Evolutionary conservation across 2,329 filamentous ascomycete genomes (phyloP), one percentile per base, ranked within the genome.

Genomic region (Chaetomium strumarium): DNA sequence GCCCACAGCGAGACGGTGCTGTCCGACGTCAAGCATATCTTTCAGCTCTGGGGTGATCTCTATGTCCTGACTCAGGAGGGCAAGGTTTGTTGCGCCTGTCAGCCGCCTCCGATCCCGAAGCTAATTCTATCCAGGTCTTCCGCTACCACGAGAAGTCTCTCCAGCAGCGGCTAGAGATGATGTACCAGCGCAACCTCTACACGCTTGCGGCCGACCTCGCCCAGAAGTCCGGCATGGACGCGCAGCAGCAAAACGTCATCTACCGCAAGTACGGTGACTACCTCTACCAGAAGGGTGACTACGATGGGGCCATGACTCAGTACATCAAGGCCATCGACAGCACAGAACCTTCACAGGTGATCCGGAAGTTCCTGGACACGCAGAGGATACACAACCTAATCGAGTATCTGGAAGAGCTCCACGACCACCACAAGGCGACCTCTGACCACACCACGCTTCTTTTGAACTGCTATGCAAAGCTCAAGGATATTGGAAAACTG

Each of bases 221-320:
- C 0, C 90, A 95, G 63, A 96, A 95, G 68, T 84, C 86, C 10
- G 88, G 90, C 1, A 78, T 96, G 63, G 88, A 91, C 67, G 71
- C 74, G 2, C 75, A 85, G 43, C 89, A 96, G 67, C 89, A 95
- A 62, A 96, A 95, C 63, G 76, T 88, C 53, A 99, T 99, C 53
- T 95, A 92, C 65, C 84, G 92, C 53, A 91, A 86, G 66, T 97
- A 96, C 68, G 93, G 92, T 12, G 93, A 99, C 66, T 88, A 92
- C 63, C 71, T 97, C 3, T 97, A 99, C 64, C 89, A 95, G 59
- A 96, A 95, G 64, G 90, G 88, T 5, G 91, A 96, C 65, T 99
- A 92, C 64, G 93, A 99, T 65, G 93, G 88, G 7, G 91, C 95
- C n/a, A 99, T 99, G 95, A 86, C 95, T 63, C 93, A 97, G 68